These are phyloP conservation scores for Thielaviopsis punctulata DNA, from an alignment of 2,329 filamentous ascomycete species.

Conservation along the genomic window DNA sequence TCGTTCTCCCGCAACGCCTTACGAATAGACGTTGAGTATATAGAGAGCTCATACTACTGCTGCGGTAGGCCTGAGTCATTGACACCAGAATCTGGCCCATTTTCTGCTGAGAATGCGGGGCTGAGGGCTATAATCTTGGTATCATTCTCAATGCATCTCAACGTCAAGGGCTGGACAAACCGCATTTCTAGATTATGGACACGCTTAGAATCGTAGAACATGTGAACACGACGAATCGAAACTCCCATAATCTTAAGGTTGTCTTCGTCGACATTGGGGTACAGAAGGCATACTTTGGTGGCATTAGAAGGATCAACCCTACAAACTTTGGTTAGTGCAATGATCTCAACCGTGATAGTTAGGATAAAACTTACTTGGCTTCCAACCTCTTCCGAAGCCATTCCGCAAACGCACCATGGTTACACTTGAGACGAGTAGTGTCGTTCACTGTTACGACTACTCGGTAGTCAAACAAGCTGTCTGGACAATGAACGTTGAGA, in stretches of 20 bases:
- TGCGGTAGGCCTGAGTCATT: background rate
- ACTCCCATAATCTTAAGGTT: background rate
- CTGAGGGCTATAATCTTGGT: background rate
- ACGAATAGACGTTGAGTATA: background rate
- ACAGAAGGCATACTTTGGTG: background rate
- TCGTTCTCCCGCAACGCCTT: background rate
- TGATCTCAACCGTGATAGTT: background rate
- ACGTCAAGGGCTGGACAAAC: background rate
- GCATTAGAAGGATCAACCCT: background rate
- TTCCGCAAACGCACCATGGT: background rate
- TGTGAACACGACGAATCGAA: background rate
- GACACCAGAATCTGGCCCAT: background rate
- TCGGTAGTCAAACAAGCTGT: slow-evolving; percentile 1
- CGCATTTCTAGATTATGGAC: background rate
- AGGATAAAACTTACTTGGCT: background rate
- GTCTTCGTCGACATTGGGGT: background rate
- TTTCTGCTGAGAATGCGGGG: background rate
- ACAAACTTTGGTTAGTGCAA: background rate
- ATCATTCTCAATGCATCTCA: background rate
- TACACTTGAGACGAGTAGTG: background rate
- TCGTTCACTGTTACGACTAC: background rate
- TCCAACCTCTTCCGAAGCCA: background rate
- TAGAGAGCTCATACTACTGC: slow-evolving; percentile 1
- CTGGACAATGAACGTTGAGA: slow-evolving; percentile 4
- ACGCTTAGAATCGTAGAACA: background rate